Conservation (phyloP, 495 filamentous ascomycete genomes). For the Penicillium macrosclerotiorum region DNA sequence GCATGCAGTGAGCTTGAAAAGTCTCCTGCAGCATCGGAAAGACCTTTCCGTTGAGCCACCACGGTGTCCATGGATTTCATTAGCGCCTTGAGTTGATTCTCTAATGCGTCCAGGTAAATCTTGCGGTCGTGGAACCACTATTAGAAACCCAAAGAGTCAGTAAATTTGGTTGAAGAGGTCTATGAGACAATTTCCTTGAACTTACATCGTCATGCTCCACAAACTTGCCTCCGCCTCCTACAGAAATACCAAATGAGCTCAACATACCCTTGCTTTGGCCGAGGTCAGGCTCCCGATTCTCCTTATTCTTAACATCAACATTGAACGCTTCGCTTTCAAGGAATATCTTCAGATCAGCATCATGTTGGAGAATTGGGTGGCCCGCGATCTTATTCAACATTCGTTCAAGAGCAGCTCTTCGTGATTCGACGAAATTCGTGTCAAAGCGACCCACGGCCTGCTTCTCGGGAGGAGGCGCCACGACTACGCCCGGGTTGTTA, state of each 20-base stretch:
- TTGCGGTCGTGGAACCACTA: slow-evolving; percentile 98
- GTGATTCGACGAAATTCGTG: slow-evolving; percentile 91
- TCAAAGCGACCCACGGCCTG: slow-evolving; percentile 96
- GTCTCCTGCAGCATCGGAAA: slow-evolving; percentile 89
- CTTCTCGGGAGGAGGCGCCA: slow-evolving; percentile 96
- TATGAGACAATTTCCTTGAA: slow-evolving; percentile 17
- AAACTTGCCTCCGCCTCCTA: slow-evolving; percentile 78
- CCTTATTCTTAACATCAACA: slow-evolving; percentile 96
- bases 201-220: slow-evolving; percentile 95
- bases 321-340: slow-evolving; percentile 94
- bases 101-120: slow-evolving; percentile 90
- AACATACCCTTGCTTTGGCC: slow-evolving; percentile 92
- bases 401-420: slow-evolving; percentile 85
- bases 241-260: slow-evolving; percentile 74
- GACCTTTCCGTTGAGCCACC: slow-evolving; percentile 83
- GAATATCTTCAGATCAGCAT: slow-evolving; percentile 92
- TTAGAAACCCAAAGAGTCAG: slow-evolving; percentile 9
- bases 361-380: slow-evolving; percentile 89
- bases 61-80: slow-evolving; percentile 92
- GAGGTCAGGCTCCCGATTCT: slow-evolving; percentile 80
- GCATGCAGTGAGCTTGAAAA: slow-evolving; percentile 90
- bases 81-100: slow-evolving; percentile 90
- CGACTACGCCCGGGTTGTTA: slow-evolving; percentile 92
- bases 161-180: background rate
- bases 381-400: slow-evolving; percentile 95